A percentile compares a stretch with the other conserved stretches of the same genome.
phyloP scores from a whole-genome alignment of 2,329 filamentous ascomycete genomes.

The Alternaria sp. region DNA sequence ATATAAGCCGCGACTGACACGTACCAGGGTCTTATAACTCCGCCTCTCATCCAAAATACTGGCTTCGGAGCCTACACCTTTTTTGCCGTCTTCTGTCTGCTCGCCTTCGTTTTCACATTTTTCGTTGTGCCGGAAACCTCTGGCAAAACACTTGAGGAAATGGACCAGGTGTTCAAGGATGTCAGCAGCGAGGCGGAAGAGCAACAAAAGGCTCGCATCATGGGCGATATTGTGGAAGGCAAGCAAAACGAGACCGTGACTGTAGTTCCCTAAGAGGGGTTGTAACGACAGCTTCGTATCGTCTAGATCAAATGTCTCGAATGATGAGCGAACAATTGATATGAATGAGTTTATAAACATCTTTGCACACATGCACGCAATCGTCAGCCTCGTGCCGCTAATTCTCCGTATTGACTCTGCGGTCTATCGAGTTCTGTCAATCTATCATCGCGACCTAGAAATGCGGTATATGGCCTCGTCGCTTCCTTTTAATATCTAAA shows the following conservation, averaged over 20 bases:
- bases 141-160: slow-evolving; percentile 47
- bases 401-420: neutral
- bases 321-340: neutral
- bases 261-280: neutral
- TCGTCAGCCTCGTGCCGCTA: neutral
- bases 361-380: neutral
- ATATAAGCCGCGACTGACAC: slow-evolving; percentile 50
- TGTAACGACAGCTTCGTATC: neutral
- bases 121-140: slow-evolving; percentile 49
- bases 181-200: slow-evolving; percentile 48
- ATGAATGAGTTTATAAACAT: neutral
- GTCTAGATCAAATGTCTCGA: neutral
- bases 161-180: slow-evolving; percentile 51
- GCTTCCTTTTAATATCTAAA: neutral
- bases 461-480: neutral
- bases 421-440: neutral
- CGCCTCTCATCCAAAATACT: slow-evolving; percentile 67
- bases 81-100: slow-evolving; percentile 48
- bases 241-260: slow-evolving; percentile 7
- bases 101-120: slow-evolving; percentile 46
- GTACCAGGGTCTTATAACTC: slow-evolving; percentile 67
- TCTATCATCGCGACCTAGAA: neutral
- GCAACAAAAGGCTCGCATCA: slow-evolving; percentile 41
- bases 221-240: slow-evolving; percentile 39
- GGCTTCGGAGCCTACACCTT: slow-evolving; percentile 55